Evolutionary conservation across 805 yeast genomes (phyloP).

Genomic region (Grigorovia transvaalensis): DNA sequence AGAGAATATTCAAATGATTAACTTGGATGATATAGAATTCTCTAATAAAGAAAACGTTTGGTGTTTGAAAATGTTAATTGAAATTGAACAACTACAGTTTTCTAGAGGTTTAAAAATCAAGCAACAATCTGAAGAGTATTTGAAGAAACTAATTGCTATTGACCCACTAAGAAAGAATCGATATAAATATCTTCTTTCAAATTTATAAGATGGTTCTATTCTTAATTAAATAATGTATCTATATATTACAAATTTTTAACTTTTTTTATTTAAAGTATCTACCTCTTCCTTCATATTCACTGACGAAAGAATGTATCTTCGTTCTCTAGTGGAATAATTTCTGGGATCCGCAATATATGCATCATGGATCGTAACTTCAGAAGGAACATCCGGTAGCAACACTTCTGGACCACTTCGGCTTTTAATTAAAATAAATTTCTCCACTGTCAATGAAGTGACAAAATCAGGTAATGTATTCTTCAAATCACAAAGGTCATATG

Average conservation of each 20-base stretch:
- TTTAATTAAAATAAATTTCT: constrained; percentile 33
- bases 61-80: constrained; percentile 59
- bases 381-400: constrained; percentile 21
- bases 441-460: constrained; percentile 17
- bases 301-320: constrained; percentile 39
- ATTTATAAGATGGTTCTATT: background rate
- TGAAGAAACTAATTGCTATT: constrained; percentile 36
- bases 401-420: constrained; percentile 34
- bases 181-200: constrained; percentile 35
- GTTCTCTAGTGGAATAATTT: constrained; percentile 32
- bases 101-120: constrained; percentile 26
- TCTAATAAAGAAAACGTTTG: constrained; percentile 53
- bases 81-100: constrained; percentile 31
- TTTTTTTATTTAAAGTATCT: background rate
- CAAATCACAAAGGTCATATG: constrained; percentile 41
- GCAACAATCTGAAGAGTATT: constrained; percentile 15
- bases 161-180: constrained; percentile 61
- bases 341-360: constrained; percentile 33
- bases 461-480: constrained; percentile 31
- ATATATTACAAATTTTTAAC: background rate
- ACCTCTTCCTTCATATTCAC: constrained; percentile 14
- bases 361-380: constrained; percentile 33
- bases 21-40: constrained; percentile 64
- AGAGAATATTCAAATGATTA: constrained; percentile 46
- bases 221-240: background rate